phyloP scores from a whole-genome alignment of 306 rosid species.

The Luffa acutangula region DNA sequence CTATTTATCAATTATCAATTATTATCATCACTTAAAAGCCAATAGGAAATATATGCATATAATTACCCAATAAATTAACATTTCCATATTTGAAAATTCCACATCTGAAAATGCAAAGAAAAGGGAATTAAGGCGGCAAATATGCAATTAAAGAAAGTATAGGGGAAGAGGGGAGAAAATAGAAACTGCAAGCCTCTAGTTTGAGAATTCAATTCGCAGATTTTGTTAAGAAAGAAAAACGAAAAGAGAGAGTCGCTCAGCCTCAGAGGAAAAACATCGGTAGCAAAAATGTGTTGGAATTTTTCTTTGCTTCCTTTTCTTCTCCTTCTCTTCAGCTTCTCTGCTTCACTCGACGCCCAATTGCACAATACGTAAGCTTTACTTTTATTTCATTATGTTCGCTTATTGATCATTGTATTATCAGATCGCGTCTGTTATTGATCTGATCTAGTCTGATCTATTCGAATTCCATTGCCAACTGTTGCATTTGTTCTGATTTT shows the following conservation, averaged over 20 bases:
- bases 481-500: background rate
- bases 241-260: background rate
- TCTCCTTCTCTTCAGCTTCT: constrained; percentile 24
- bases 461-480: background rate
- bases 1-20: too few species aligned
- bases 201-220: background rate
- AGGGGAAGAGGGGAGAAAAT: background rate
- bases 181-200: background rate
- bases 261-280: background rate
- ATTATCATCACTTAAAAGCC: too few species aligned
- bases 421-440: background rate
- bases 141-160: background rate
- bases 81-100: background rate
- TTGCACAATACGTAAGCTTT: constrained; percentile 38
- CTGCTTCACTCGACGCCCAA: constrained; percentile 21
- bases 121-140: background rate
- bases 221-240: constrained; percentile 6
- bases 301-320: constrained; percentile 18
- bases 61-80: background rate
- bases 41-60: background rate
- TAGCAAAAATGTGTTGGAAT: constrained; percentile 29
- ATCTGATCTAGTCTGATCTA: constrained; percentile 10
- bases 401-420: background rate
- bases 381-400: background rate
- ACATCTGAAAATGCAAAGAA: background rate